Evolutionary conservation across 345 rosid species (phyloP), one percentile per base, ranked within the genome.

Genomic region (Brassica cretica): DNA sequence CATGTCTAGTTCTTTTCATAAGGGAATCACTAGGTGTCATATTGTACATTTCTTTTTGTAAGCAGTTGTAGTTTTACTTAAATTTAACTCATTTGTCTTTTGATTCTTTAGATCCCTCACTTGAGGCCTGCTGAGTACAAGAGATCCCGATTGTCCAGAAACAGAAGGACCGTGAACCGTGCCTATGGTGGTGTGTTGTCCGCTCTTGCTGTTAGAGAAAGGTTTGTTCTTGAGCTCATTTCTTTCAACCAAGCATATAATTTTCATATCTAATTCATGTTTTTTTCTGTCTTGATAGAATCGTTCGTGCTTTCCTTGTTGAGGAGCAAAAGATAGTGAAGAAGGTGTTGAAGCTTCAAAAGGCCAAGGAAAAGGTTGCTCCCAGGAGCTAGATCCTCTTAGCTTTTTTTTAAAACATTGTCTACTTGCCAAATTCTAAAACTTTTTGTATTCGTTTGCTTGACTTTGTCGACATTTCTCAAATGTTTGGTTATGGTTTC

Each of bases 301-400:
- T 90, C 72, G 87, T 90, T 15, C 87, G 94, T 2, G 94, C 94
- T 60, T 90, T 88, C 81, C 84, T 90, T 83, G 92, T 90, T 6
- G 94, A 90, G 81, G 94, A 90, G 85, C 93, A 90, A 72, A 90
- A 90, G 89, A 90, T 90, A 63, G 96, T 90, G 85, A 89, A 90
- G 81, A 89, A 89, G 84, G 89, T 89, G 9, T 83, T 89, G 90
- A 89, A 89, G 86, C 87, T 89, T 64, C 93, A 89, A 81, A 89
- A 87, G 88, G 78, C 90, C 0, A 89, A 89, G 88, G 89, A 89
- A 75, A 89, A 89, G 85, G 84, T 72, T 39, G 84, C 89, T 64
- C 74, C 86, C 25, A 89, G 79, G 86, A 82, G 82, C 75, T 89
- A 77, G 78, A 73, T 2, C 16, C 24, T 4, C 0, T 61, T 67